phyloP scores from a whole-genome alignment of 768 basidiomycete genomes.

The Russula earlei region DNA sequence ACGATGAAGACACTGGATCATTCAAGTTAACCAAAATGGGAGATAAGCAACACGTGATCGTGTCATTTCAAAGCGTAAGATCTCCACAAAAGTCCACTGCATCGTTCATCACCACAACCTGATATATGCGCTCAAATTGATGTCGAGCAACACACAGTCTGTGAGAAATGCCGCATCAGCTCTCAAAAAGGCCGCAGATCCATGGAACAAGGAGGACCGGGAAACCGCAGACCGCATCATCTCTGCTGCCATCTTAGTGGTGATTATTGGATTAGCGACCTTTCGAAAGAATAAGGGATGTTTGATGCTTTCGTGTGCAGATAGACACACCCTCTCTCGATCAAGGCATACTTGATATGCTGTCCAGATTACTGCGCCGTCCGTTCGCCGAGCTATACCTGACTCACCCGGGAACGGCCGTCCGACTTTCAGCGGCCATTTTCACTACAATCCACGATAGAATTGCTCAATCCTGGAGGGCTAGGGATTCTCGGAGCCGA shows the following conservation, averaged over 20 bases:
- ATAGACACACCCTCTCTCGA: background rate
- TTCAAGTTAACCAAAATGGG: no score
- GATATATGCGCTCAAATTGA: constrained; percentile 14
- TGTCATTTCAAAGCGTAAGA: background rate
- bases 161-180: constrained; percentile 8
- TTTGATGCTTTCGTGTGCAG: background rate
- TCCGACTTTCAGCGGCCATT: constrained; percentile 16
- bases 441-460: constrained; percentile 11
- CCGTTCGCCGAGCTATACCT: constrained; percentile 11
- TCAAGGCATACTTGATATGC: background rate
- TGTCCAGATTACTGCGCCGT: constrained; percentile 12
- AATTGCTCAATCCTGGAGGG: background rate
- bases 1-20: no score
- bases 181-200: constrained; percentile 19
- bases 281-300: background rate
- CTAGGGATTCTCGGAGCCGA: background rate
- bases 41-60: background rate
- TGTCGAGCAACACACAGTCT: background rate
- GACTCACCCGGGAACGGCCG: constrained; percentile 10
- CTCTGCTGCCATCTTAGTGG: constrained; percentile 7
- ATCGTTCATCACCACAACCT: background rate
- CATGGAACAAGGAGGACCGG: constrained; percentile 17
- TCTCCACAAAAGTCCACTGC: background rate
- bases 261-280: constrained; percentile 1
- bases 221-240: constrained; percentile 10